Evolutionary conservation across 106 monocot genomes (phyloP).

Genomic region (Acanthochlamys bracteata): DNA sequence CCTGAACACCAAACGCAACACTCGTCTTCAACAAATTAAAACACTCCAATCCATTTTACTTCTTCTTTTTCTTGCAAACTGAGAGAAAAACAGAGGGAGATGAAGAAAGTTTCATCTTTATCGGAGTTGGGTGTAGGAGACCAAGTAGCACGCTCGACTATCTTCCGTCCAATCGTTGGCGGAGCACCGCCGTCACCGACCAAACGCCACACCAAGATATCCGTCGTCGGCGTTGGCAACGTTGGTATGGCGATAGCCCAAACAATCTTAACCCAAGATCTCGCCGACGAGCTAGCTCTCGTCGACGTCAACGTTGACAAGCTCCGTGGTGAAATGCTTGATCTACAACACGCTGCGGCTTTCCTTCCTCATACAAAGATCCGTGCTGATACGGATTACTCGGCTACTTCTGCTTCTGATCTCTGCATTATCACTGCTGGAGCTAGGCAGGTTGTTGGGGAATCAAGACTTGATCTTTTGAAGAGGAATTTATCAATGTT

Average conservation of each 20-base stretch:
- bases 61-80: too few relatives aligned
- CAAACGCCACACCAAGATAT: constrained; percentile 48
- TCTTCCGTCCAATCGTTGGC: constrained; percentile 38
- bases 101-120: constrained; percentile 23
- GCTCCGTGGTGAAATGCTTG: constrained; percentile 86
- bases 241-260: constrained; percentile 97
- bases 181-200: constrained; percentile 13
- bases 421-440: constrained; percentile 79
- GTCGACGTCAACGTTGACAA: constrained; percentile 63
- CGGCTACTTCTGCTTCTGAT: constrained; percentile 51
- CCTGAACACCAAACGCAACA: too few relatives aligned
- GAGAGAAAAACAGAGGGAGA: too few relatives aligned
- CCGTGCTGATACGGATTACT: constrained; percentile 34
- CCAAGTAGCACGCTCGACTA: constrained; percentile 11
- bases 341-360: constrained; percentile 86
- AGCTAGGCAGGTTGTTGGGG: constrained; percentile 64
- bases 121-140: constrained; percentile 46
- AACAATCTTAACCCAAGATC: constrained; percentile 77
- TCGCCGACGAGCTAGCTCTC: constrained; percentile 71
- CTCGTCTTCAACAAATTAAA: too few relatives aligned
- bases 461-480: constrained; percentile 52
- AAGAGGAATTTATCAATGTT: constrained; percentile 56
- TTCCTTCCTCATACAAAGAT: constrained; percentile 72
- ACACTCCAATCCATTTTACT: too few relatives aligned
- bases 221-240: constrained; percentile 79